Conservation (phyloP, 1,284 basidiomycete genomes). For the Ceratorhiza oryzae-sativae region DNA sequence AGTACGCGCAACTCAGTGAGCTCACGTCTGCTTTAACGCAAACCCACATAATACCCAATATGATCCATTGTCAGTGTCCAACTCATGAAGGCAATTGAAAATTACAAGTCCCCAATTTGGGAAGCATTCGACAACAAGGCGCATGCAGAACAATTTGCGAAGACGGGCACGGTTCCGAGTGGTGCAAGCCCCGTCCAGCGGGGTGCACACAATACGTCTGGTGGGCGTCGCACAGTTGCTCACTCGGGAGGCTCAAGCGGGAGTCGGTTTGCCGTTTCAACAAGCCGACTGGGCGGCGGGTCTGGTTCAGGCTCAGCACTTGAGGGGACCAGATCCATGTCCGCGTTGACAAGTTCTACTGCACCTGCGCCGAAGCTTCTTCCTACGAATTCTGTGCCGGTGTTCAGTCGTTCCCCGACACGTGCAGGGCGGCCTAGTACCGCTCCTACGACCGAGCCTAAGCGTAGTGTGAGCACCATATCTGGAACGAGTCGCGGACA, state of each 20-base stretch:
- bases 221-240: not conserved
- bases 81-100: not conserved
- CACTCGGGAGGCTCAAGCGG: not conserved
- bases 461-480: not conserved
- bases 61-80: not conserved
- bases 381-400: not conserved
- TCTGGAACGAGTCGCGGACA: not conserved
- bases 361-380: not conserved
- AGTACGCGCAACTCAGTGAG: constrained; percentile 5
- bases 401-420: not conserved
- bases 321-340: not conserved
- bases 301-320: not conserved
- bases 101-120: not conserved
- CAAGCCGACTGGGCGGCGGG: not conserved
- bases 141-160: constrained; percentile 11
- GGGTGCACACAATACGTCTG: not conserved
- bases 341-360: not conserved
- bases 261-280: not conserved
- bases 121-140: constrained; percentile 16
- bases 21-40: not conserved
- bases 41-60: not conserved
- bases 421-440: not conserved
- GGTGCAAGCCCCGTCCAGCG: constrained; percentile 19
- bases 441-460: not conserved
- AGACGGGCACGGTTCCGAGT: constrained; percentile 5